Evolutionary conservation across 148 eudicot genomes (phyloP).

Genomic region (Arctostaphylos glauca): DNA sequence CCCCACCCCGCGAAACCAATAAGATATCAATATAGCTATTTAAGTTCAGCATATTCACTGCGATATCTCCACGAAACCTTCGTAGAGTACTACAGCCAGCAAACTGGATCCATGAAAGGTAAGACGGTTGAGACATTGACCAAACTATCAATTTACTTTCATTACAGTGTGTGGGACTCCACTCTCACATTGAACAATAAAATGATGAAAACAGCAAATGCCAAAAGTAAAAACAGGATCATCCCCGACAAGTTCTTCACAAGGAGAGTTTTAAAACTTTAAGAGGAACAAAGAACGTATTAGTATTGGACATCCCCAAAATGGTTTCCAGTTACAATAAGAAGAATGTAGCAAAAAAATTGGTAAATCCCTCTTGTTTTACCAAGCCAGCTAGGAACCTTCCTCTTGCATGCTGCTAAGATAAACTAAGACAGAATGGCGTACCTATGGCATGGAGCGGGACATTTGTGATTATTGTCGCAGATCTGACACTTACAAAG

Average conservation of each 20-base stretch:
- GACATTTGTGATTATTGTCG: slow-evolving; percentile 94
- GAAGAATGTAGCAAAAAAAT: neutral
- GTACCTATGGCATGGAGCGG: slow-evolving; percentile 97
- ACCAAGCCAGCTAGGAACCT: neutral
- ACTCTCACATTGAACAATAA: neutral
- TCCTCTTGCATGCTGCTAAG: neutral
- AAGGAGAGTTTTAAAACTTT: too few species aligned
- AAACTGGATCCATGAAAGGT: neutral
- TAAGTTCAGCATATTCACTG: neutral
- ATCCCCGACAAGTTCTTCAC: neutral
- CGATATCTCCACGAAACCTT: neutral
- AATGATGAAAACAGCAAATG: neutral
- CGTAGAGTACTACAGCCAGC: neutral
- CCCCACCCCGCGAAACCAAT: neutral
- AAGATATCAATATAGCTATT: neutral
- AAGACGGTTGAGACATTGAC: neutral
- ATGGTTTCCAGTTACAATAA: neutral
- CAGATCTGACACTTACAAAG: slow-evolving; percentile 55
- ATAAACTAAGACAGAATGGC: neutral
- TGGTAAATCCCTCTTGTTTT: neutral
- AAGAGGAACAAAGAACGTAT: too few species aligned
- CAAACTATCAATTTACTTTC: too few species aligned
- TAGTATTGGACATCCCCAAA: neutral
- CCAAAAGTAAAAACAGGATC: neutral
- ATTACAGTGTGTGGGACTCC: neutral